These are phyloP conservation scores for Corymbia calophylla DNA, from an alignment of 441 rosid genomes.

Conservation along the genomic window DNA sequence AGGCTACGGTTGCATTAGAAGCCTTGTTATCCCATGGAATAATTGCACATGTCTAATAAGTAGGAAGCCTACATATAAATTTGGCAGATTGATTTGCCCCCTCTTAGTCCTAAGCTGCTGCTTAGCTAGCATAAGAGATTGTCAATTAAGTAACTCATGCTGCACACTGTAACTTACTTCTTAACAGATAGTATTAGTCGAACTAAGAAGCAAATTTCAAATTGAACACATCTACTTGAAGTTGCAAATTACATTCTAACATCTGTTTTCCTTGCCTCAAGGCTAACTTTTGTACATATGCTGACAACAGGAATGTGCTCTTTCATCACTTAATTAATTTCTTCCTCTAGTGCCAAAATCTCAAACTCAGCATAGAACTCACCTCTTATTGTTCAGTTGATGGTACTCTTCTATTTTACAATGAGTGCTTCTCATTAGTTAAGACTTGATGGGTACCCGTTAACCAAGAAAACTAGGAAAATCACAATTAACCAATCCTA, in stretches of 20 bases:
- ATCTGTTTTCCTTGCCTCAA: background rate
- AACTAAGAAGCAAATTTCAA: background rate
- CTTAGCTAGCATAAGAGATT: background rate
- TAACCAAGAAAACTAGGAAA: background rate
- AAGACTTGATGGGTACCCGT: background rate
- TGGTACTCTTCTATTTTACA: background rate
- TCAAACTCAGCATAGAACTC: background rate
- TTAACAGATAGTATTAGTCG: background rate
- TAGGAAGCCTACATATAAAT: background rate
- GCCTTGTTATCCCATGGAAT: background rate
- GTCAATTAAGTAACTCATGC: background rate
- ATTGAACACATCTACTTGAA: background rate
- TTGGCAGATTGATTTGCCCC: background rate
- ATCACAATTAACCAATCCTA: background rate
- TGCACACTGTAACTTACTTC: background rate
- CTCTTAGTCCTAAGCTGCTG: background rate
- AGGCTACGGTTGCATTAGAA: background rate
- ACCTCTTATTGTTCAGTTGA: background rate
- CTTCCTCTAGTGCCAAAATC: background rate
- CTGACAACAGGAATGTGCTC: background rate
- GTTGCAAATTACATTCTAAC: background rate
- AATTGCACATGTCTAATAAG: background rate
- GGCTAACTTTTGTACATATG: background rate
- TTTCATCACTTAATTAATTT: background rate
- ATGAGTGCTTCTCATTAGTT: background rate